These are phyloP conservation scores for Phaeosphaeriaceae sp. DNA, from an alignment of 2,329 filamentous ascomycete genomes.

Conservation along the genomic window DNA sequence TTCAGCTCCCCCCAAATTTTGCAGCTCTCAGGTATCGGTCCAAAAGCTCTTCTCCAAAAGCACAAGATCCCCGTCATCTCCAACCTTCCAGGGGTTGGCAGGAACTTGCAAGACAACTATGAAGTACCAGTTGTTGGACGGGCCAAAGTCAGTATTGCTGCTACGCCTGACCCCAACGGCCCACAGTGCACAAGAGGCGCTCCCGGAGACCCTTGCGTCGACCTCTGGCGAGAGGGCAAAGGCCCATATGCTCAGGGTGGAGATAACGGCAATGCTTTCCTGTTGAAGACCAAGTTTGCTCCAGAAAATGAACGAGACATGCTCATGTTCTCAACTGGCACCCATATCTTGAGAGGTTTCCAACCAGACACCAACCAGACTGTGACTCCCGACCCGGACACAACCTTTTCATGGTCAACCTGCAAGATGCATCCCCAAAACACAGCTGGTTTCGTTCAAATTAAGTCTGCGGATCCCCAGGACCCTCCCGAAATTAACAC, in stretches of 20 bases:
- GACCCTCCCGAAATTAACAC: slow-evolving; percentile 63
- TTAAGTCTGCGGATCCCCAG: slow-evolving; percentile 65
- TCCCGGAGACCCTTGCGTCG: slow-evolving; percentile 24
- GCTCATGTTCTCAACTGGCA: slow-evolving; percentile 57
- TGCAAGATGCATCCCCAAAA: slow-evolving; percentile 69
- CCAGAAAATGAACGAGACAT: slow-evolving; percentile 58
- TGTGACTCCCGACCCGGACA: slow-evolving; percentile 26
- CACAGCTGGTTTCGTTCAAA: slow-evolving; percentile 62
- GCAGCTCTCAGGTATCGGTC: slow-evolving; percentile 67
- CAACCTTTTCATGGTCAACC: slow-evolving; percentile 51
- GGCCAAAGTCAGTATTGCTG: slow-evolving; percentile 7
- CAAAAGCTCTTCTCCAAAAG: slow-evolving; percentile 56
- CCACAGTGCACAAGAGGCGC: slow-evolving; percentile 25
- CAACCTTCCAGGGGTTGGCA: slow-evolving; percentile 50
- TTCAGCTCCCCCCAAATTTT: slow-evolving; percentile 69
- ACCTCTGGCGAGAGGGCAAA: slow-evolving; percentile 22
- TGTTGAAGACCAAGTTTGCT: slow-evolving; percentile 48
- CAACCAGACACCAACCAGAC: slow-evolving; percentile 57
- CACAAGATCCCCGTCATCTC: slow-evolving; percentile 60
- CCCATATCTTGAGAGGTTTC: slow-evolving; percentile 58
- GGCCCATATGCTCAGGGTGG: slow-evolving; percentile 49
- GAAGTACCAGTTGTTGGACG: slow-evolving; percentile 60
- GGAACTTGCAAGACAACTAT: slow-evolving; percentile 34
- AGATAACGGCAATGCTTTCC: slow-evolving; percentile 59
- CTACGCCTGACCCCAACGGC: slow-evolving; percentile 6